Conservation (phyloP, 2,329 filamentous ascomycete genomes). For the Nigrospora osmanthi region DNA sequence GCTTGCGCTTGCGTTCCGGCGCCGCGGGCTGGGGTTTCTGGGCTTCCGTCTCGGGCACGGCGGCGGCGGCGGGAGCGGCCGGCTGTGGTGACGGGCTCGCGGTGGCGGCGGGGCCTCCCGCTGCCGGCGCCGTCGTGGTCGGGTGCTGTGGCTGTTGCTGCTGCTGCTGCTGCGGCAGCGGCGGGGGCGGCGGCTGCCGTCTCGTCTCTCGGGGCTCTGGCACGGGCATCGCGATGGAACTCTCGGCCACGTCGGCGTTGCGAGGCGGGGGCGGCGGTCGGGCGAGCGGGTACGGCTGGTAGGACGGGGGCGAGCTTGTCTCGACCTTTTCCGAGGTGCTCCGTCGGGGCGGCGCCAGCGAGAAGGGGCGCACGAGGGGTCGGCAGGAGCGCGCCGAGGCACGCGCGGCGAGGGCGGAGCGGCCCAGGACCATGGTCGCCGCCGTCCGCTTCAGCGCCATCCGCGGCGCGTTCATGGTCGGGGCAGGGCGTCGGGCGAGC, state of each 20-base stretch:
- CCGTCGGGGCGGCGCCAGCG: slow-evolving; percentile 20
- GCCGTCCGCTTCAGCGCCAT: slow-evolving; percentile 24
- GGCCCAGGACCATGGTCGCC: slow-evolving; percentile 12
- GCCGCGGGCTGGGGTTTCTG: slow-evolving; percentile 55
- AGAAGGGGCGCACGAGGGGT: slow-evolving; percentile 33
- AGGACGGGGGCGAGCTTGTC: slow-evolving; percentile 27
- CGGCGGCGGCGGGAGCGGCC: slow-evolving; percentile 28
- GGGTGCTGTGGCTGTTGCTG: slow-evolving; percentile 5
- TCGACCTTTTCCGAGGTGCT: slow-evolving; percentile 17
- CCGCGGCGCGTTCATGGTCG: slow-evolving; percentile 34
- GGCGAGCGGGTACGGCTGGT: slow-evolving; percentile 44
- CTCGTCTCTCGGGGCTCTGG: slow-evolving; percentile 46
- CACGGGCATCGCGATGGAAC: slow-evolving; percentile 38
- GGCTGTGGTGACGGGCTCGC: slow-evolving; percentile 15
- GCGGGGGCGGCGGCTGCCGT: slow-evolving; percentile 26
- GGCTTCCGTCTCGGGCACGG: slow-evolving; percentile 54
- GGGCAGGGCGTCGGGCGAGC: background rate
- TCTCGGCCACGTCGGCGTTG: slow-evolving; percentile 35
- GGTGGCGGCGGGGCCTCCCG: slow-evolving; percentile 38
- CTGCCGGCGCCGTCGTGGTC: slow-evolving; percentile 15
- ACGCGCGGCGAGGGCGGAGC: slow-evolving; percentile 23
- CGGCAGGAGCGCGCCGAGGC: slow-evolving; percentile 31
- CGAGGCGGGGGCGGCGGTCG: slow-evolving; percentile 29
- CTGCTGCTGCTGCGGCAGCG: too few species aligned
- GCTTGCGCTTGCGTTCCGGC: slow-evolving; percentile 53